A percentile compares a stretch with the other conserved stretches of the same genome.
These are phyloP conservation scores for Chamaecyparis obtusa DNA, from an alignment of 75 land plant genomes.

Conservation along the genomic window DNA sequence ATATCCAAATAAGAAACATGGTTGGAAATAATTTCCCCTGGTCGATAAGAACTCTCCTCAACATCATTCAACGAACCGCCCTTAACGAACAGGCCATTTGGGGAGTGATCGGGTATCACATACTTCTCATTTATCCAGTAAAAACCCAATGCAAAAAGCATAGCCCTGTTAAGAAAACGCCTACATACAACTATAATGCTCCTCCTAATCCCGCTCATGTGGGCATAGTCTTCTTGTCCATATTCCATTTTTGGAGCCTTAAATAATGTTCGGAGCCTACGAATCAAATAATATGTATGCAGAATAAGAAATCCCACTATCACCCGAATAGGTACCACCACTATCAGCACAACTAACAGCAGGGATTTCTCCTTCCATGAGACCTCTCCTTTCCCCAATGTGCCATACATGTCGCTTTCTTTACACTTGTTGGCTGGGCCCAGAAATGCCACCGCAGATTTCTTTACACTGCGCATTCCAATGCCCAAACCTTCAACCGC, in stretches of 20 bases:
- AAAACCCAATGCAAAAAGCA: conserved; percentile 81
- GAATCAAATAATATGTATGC: conserved; percentile 72
- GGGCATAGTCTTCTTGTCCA: conserved; percentile 73
- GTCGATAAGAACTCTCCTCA: conserved; percentile 26
- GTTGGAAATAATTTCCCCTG: conserved; percentile 88
- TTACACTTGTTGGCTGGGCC: no score
- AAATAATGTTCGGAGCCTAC: conserved; percentile 71
- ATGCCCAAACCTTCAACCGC: no score
- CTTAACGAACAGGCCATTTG: neutral
- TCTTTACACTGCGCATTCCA: no score
- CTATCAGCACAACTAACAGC: conserved; percentile 51
- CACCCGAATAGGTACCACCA: conserved; percentile 66
- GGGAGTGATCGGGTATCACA: neutral
- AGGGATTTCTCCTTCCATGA: conserved; percentile 65
- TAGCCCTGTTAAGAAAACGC: conserved; percentile 59
- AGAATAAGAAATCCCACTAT: conserved; percentile 45
- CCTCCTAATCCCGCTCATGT: conserved; percentile 78
- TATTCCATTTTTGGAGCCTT: conserved; percentile 51
- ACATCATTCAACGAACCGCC: neutral
- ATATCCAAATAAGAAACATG: conserved; percentile 96
- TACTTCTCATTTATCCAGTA: conserved; percentile 61
- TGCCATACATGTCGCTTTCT: conserved; percentile 92
- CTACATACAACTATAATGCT: conserved; percentile 55
- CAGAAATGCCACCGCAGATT: no score
- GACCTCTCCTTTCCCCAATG: conserved; percentile 63